Conservation (phyloP, 352 stramenopile genomes). For the Phytophthora citrophthora region DNA sequence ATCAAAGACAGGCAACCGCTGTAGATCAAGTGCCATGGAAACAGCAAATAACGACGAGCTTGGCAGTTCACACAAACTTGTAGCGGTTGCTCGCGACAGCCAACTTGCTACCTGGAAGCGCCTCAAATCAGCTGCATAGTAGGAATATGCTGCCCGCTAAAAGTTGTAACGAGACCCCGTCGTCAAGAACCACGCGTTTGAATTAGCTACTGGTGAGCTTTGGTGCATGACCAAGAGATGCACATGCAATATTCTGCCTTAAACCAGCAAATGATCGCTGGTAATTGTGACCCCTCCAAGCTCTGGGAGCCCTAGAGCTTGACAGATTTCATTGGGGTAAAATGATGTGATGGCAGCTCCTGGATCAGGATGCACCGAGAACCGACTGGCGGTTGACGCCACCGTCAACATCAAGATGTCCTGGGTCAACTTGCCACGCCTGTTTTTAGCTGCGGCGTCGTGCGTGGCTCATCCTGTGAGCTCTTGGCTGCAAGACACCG, state of each 20-base stretch:
- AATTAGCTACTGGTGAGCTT: neutral
- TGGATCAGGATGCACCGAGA: constrained; percentile 12
- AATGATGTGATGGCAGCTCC: constrained; percentile 7
- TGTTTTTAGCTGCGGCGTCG: constrained; percentile 4
- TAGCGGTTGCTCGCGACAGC: neutral
- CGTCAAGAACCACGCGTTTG: neutral
- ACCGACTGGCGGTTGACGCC: neutral
- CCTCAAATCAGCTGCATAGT: neutral
- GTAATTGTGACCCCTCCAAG: constrained; percentile 4
- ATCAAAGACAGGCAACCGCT: constrained; percentile 8
- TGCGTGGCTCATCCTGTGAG: constrained; percentile 20
- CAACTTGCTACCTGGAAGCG: neutral
- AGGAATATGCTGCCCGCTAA: neutral
- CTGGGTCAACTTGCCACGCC: constrained; percentile 1
- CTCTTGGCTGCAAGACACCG: constrained; percentile 7
- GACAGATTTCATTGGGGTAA: neutral
- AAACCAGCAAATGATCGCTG: constrained; percentile 16
- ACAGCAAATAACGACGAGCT: constrained; percentile 5
- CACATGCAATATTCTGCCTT: constrained; percentile 2
- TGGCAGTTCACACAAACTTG: neutral
- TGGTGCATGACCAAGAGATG: constrained; percentile 6
- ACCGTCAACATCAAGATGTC: constrained; percentile 3
- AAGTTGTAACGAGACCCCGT: neutral
- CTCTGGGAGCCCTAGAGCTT: too few species aligned
- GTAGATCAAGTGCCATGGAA: constrained; percentile 10